Conservation (phyloP, 768 basidiomycete genomes). For the Tylopilus sp. region DNA sequence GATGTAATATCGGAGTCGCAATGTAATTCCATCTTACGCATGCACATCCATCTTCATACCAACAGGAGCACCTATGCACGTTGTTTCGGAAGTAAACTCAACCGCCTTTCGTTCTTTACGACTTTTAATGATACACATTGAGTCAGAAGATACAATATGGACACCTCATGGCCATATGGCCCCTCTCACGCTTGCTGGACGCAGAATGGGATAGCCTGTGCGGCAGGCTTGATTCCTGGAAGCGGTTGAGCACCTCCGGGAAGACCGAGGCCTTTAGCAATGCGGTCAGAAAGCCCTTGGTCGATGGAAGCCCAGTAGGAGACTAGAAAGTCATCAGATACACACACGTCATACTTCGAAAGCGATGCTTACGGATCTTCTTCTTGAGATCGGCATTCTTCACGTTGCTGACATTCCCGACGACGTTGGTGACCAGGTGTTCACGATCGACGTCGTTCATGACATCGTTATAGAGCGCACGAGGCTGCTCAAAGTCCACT, state of each 20-base stretch:
- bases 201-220: constrained; percentile 54
- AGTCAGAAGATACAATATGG: not conserved
- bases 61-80: no score
- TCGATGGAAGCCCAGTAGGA: constrained; percentile 79
- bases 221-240: constrained; percentile 50
- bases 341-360: not conserved
- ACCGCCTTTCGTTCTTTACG: not conserved
- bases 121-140: constrained; percentile 5
- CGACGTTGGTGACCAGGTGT: constrained; percentile 65
- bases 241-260: constrained; percentile 53
- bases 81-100: not conserved
- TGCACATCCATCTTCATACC: no score
- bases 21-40: no score
- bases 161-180: not conserved
- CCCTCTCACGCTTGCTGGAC: constrained; percentile 3
- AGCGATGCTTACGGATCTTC: constrained; percentile 55
- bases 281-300: constrained; percentile 67
- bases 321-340: constrained; percentile 39
- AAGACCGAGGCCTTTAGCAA: constrained; percentile 72
- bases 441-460: constrained; percentile 57
- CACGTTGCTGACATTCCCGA: constrained; percentile 57
- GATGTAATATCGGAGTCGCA: no score
- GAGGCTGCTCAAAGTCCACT: constrained; percentile 88
- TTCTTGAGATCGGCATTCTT: constrained; percentile 60
- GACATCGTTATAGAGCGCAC: constrained; percentile 65